Conservation (phyloP, 1,284 basidiomycete species). For the Sporisorium reilianum region DNA sequence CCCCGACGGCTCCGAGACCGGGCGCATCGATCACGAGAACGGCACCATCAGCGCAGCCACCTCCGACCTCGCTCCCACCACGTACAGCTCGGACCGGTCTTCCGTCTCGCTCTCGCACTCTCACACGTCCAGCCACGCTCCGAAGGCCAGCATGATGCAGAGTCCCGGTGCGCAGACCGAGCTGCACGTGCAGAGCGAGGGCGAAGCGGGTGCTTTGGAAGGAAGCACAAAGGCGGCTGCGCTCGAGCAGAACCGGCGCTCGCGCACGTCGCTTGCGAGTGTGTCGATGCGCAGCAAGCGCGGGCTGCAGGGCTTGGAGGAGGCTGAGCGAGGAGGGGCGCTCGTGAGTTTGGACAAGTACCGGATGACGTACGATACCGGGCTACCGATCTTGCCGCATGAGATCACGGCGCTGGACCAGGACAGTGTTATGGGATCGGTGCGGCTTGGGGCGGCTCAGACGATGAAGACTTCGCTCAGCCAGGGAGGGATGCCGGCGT, state of each 20-base stretch:
- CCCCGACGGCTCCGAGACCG: slow-evolving; percentile 49
- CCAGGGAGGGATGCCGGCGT: slow-evolving; percentile 11
- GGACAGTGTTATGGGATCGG: slow-evolving; percentile 54
- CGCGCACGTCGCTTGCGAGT: slow-evolving; percentile 36
- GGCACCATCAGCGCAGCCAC: slow-evolving; percentile 26
- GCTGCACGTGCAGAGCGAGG: not conserved
- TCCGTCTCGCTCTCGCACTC: slow-evolving; percentile 24
- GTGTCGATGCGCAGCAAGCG: slow-evolving; percentile 56
- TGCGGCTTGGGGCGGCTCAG: slow-evolving; percentile 18
- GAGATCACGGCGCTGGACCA: slow-evolving; percentile 49
- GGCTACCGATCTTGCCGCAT: slow-evolving; percentile 50
- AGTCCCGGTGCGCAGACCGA: slow-evolving; percentile 21
- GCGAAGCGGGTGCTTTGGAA: slow-evolving; percentile 6
- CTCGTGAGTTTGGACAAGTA: slow-evolving; percentile 58
- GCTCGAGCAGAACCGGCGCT: slow-evolving; percentile 32
- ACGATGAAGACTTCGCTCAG: slow-evolving; percentile 27
- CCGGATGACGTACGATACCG: slow-evolving; percentile 47
- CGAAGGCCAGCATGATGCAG: slow-evolving; percentile 41
- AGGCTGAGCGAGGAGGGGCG: slow-evolving; percentile 53
- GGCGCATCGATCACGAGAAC: slow-evolving; percentile 37
- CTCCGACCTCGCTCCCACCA: slow-evolving; percentile 3
- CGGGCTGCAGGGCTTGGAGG: slow-evolving; percentile 50
- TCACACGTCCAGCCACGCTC: slow-evolving; percentile 29
- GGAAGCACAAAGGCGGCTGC: slow-evolving; percentile 38
- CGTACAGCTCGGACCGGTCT: slow-evolving; percentile 4